These are phyloP conservation scores for Rhododendron vialii DNA, from an alignment of 148 eudicot genomes.

Conservation along the genomic window DNA sequence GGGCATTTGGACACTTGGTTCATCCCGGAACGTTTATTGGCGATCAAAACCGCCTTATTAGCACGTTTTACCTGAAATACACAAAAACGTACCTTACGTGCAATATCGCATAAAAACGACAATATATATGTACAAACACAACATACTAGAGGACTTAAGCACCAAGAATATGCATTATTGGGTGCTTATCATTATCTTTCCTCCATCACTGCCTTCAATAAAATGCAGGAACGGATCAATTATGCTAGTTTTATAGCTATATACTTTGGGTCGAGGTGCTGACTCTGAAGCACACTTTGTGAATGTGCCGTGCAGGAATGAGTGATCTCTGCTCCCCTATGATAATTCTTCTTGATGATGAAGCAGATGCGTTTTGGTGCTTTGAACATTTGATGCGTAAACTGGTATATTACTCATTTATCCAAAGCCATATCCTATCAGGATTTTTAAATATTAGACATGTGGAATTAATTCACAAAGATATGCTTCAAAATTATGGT, in stretches of 20 bases:
- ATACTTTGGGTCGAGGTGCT: neutral
- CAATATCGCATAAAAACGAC: no score
- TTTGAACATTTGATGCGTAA: slow-evolving; percentile 89
- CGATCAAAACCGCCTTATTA: no score
- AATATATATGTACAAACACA: no score
- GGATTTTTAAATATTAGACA: neutral
- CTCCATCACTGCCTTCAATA: neutral
- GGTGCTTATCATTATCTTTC: no score
- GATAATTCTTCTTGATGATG: slow-evolving; percentile 77
- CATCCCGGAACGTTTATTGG: no score
- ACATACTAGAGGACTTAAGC: no score
- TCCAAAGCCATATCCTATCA: neutral
- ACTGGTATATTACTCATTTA: slow-evolving; percentile 11
- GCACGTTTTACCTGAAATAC: no score
- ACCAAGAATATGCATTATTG: no score
- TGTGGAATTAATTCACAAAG: neutral
- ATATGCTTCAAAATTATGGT: neutral
- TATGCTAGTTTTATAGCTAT: neutral
- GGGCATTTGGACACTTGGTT: no score
- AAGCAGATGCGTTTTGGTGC: slow-evolving; percentile 93
- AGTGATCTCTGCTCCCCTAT: slow-evolving; percentile 96
- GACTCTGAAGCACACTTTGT: slow-evolving; percentile 1
- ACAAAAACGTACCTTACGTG: no score
- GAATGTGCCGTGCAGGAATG: slow-evolving; percentile 59
- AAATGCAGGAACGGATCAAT: neutral